Conservation (phyloP, 805 yeast species). For the Pichia sporocuriosa region DNA sequence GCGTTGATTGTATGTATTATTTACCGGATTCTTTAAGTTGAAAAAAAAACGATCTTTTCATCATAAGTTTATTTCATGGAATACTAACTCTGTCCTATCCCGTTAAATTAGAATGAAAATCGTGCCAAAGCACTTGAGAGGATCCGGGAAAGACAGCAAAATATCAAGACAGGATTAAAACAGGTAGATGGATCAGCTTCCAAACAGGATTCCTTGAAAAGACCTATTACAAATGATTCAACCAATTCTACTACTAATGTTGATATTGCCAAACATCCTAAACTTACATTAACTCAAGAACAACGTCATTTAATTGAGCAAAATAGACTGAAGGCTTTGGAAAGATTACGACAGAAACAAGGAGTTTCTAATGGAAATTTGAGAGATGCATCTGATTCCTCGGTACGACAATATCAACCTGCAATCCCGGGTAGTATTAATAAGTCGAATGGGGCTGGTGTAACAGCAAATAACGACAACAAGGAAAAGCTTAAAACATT, state of each 20-base stretch:
- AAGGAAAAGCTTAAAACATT: too few relatives aligned
- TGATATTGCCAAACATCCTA: not conserved
- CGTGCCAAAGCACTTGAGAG: constrained; percentile 56
- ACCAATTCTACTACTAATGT: not conserved
- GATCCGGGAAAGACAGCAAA: constrained; percentile 38
- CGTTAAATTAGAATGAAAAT: constrained; percentile 64
- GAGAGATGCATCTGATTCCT: constrained; percentile 19
- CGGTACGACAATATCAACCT: constrained; percentile 2
- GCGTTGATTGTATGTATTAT: constrained; percentile 9
- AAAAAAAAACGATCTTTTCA: too few relatives aligned
- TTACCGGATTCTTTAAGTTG: too few relatives aligned
- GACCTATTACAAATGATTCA: not conserved
- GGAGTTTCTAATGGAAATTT: constrained; percentile 13
- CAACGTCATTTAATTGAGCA: constrained; percentile 43
- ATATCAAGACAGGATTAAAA: constrained; percentile 9
- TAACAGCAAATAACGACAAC: too few relatives aligned
- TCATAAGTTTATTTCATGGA: too few relatives aligned
- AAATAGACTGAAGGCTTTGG: constrained; percentile 49
- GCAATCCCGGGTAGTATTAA: constrained; percentile 5
- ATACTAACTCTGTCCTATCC: too few relatives aligned
- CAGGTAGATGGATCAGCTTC: not conserved
- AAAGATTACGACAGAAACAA: constrained; percentile 19
- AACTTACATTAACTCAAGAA: constrained; percentile 34
- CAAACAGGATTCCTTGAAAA: not conserved
- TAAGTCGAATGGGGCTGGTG: not conserved